Conservation (phyloP, 345 rosid species). For the Anastatica hierochuntica region DNA sequence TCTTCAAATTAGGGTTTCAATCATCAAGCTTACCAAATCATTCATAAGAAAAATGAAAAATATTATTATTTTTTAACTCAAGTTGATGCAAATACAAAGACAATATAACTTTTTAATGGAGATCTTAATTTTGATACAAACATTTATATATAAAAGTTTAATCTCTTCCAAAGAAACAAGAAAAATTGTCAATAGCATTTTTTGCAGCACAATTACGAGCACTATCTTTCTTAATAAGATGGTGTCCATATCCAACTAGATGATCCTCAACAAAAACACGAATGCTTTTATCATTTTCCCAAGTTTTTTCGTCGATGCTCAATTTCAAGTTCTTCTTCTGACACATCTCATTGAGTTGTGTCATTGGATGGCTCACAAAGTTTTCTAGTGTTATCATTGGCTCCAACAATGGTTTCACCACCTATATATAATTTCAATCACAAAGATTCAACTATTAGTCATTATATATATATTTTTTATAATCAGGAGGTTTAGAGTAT, state of each 20-base stretch:
- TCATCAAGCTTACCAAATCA: no score
- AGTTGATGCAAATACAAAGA: no score
- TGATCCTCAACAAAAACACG: constrained; percentile 31
- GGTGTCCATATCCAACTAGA: constrained; percentile 32
- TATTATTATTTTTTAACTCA: no score
- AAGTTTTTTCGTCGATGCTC: constrained; percentile 34
- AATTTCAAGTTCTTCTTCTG: constrained; percentile 39
- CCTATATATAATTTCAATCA: no score
- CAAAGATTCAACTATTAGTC: no score
- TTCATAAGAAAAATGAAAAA: no score
- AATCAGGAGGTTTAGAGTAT: no score
- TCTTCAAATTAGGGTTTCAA: no score
- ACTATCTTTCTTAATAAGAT: constrained; percentile 39
- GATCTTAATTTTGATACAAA: background rate
- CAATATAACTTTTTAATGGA: background rate
- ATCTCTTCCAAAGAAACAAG: background rate
- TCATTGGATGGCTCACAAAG: constrained; percentile 34
- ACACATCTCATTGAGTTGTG: constrained; percentile 43
- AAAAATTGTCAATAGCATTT: constrained; percentile 41
- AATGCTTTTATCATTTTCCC: constrained; percentile 30
- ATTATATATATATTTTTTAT: no score
- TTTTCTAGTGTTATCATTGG: constrained; percentile 39
- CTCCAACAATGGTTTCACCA: constrained; percentile 39
- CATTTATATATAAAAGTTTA: background rate
- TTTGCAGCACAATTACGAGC: constrained; percentile 55